Conservation (phyloP, 106 monocot genomes). For the Dendrobium chrysotoxum region DNA sequence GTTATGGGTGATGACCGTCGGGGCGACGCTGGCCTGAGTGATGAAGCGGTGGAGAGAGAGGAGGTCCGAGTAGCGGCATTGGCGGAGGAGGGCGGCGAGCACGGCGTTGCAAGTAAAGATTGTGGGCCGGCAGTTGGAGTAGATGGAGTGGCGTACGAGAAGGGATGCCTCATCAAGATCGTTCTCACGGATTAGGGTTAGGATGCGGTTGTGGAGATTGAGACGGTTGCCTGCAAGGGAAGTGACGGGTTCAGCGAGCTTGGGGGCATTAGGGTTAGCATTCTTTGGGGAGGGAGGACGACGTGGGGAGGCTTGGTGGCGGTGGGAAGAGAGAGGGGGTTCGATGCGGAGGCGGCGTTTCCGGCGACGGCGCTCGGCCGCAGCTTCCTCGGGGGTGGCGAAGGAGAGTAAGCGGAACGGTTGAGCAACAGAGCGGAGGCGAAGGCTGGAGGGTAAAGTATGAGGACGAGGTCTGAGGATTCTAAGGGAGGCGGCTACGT, state of each 20-base stretch:
- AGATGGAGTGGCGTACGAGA: conserved; percentile 93
- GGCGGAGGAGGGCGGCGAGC: conserved; percentile 69
- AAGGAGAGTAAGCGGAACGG: conserved; percentile 62
- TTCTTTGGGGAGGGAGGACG: conserved; percentile 12
- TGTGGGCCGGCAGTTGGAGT: conserved; percentile 96
- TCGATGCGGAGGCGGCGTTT: conserved; percentile 91
- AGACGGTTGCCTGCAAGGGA: conserved; percentile 66
- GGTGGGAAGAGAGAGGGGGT: conserved; percentile 64
- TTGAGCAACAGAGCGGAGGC: conserved; percentile 7
- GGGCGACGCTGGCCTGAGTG: conserved; percentile 81
- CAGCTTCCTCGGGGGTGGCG: conserved; percentile 79
- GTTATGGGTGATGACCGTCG: conserved; percentile 77
- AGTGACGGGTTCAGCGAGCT: conserved; percentile 68
- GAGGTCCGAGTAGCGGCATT: conserved; percentile 74
- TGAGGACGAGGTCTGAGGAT: conserved; percentile 7
- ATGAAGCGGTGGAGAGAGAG: conserved; percentile 87
- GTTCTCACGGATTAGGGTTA: conserved; percentile 59
- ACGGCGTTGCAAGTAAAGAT: conserved; percentile 90
- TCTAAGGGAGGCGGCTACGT: conserved; percentile 31
- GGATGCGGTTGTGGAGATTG: conserved; percentile 77
- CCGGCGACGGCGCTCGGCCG: conserved; percentile 90
- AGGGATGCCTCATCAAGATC: conserved; percentile 92
- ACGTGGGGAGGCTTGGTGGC: conserved; percentile 23
- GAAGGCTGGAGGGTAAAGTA: conserved; percentile 7
- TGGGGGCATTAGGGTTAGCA: conserved; percentile 66